A percentile compares a stretch with the other conserved stretches of the same genome.
These are phyloP conservation scores for Cucumis cinereus DNA, from an alignment of 306 rosid genomes.

Conservation along the genomic window DNA sequence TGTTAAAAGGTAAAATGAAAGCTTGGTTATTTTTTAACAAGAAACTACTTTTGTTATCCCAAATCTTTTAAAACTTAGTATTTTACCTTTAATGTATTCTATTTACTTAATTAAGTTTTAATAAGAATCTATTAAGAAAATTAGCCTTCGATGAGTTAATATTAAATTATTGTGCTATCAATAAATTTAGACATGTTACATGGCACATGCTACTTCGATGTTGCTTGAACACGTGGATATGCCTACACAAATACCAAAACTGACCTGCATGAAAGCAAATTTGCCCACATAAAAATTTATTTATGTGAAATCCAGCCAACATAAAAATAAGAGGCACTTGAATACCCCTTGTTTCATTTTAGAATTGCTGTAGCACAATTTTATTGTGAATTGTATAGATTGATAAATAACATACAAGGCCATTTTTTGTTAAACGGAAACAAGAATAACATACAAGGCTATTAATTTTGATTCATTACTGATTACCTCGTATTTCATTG, in stretches of 20 bases:
- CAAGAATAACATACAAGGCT: not conserved
- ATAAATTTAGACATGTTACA: not conserved
- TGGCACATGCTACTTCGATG: not conserved
- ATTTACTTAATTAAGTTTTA: not conserved
- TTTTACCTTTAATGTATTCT: not conserved
- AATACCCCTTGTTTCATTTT: not conserved
- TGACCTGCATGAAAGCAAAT: not conserved
- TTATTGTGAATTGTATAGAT: not conserved
- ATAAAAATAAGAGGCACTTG: not conserved
- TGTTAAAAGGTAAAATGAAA: too few species aligned
- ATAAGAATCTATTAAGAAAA: not conserved
- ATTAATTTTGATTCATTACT: constrained; percentile 10
- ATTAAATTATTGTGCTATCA: not conserved
- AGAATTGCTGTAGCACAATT: not conserved
- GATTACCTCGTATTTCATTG: constrained; percentile 23
- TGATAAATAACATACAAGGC: not conserved
- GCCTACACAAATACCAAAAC: not conserved
- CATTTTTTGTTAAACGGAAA: too few species aligned
- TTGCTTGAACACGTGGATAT: not conserved
- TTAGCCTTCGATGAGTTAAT: not conserved
- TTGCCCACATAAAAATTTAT: not conserved
- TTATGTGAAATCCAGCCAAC: not conserved
- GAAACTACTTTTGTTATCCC: not conserved
- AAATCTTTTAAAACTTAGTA: not conserved
- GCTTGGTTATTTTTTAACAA: not conserved